Evolutionary conservation across 202 grass and related monocot species (phyloP).

Genomic region (Eragrostis tef): DNA sequence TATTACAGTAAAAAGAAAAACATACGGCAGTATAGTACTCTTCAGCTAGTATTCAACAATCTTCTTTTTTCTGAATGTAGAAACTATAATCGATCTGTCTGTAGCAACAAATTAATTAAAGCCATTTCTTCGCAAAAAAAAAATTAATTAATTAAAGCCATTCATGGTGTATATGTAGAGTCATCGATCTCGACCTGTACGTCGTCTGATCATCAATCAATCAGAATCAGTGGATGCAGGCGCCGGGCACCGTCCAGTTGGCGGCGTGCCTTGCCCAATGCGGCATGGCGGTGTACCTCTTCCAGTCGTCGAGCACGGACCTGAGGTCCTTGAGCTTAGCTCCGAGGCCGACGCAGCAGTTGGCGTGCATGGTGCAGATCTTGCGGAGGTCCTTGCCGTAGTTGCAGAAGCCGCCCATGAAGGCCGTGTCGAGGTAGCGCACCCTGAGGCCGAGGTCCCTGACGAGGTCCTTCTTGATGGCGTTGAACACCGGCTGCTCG

Average conservation of each 20-base stretch:
- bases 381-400: slow-evolving; percentile 74
- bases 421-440: slow-evolving; percentile 52
- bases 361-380: slow-evolving; percentile 80
- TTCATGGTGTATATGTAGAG: too few species aligned
- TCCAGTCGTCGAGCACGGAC: slow-evolving; percentile 58
- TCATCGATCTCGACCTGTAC: too few species aligned
- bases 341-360: slow-evolving; percentile 64
- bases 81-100: too few species aligned
- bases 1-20: too few species aligned
- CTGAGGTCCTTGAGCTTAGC: slow-evolving; percentile 62
- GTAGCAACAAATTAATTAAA: too few species aligned
- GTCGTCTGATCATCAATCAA: too few species aligned
- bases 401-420: slow-evolving; percentile 63
- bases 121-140: too few species aligned
- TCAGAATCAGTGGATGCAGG: slow-evolving; percentile 43
- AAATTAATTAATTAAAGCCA: too few species aligned
- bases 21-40: too few species aligned
- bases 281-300: slow-evolving; percentile 47
- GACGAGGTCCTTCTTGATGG: slow-evolving; percentile 59
- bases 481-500: slow-evolving; percentile 77
- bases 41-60: too few species aligned
- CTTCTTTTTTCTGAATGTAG: too few species aligned
- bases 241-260: slow-evolving; percentile 59
- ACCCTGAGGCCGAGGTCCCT: slow-evolving; percentile 41
- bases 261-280: slow-evolving; percentile 34